phyloP scores from a whole-genome alignment of 805 yeast species.

The Candida morakotiae region DNA sequence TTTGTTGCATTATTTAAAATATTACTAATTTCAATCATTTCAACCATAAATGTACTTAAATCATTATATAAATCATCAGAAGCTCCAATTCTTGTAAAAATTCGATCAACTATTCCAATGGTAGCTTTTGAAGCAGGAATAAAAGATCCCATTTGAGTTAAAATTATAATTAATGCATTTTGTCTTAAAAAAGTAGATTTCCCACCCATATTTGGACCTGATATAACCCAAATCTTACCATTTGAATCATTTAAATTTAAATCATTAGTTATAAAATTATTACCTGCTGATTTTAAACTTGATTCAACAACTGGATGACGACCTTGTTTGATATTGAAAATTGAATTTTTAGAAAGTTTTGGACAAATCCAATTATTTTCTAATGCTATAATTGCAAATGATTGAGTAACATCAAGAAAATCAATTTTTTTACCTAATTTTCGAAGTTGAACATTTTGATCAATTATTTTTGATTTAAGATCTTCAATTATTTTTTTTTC shows the following conservation, averaged over 20 bases:
- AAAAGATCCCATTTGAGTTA: constrained; percentile 73
- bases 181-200: constrained; percentile 75
- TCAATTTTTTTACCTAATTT: constrained; percentile 51
- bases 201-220: constrained; percentile 92
- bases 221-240: constrained; percentile 48
- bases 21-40: constrained; percentile 62
- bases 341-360: constrained; percentile 43
- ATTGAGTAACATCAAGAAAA: constrained; percentile 63
- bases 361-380: constrained; percentile 72
- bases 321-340: constrained; percentile 56
- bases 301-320: constrained; percentile 86
- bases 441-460: constrained; percentile 44
- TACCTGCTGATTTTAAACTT: constrained; percentile 49
- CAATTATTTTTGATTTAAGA: constrained; percentile 46
- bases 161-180: constrained; percentile 63
- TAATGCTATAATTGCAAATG: constrained; percentile 69
- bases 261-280: constrained; percentile 43
- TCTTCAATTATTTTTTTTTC: constrained; percentile 52
- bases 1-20: constrained; percentile 55
- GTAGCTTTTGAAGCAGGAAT: constrained; percentile 62
- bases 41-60: constrained; percentile 85
- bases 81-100: constrained; percentile 85
- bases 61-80: constrained; percentile 72
- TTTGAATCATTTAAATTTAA: constrained; percentile 20
- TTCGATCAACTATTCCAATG: constrained; percentile 68